Percentiles rank a stretch among this genome's conserved stretches.
Conservation (phyloP, 1,139 yeast species). For the Suhomyces coccinellae region DNA sequence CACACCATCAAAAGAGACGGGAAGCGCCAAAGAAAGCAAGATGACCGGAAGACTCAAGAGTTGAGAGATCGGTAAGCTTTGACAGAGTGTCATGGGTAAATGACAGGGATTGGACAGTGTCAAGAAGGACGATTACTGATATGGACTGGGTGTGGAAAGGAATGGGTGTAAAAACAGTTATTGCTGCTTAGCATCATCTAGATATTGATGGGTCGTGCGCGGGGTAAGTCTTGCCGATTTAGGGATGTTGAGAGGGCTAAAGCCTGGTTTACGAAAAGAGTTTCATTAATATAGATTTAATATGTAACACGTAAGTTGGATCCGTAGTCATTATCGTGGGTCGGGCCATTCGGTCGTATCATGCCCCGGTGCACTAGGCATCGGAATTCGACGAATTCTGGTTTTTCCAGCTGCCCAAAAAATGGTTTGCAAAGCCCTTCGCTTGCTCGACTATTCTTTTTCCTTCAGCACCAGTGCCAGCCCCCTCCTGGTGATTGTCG, state of each 20-base stretch:
- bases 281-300: background rate
- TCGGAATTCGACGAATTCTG: constrained; percentile 3
- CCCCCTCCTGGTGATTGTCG: constrained; percentile 16
- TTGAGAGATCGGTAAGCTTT: constrained; percentile 10
- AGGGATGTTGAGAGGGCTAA: background rate
- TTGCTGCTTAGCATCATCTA: background rate
- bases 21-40: constrained; percentile 11
- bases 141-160: background rate
- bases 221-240: background rate
- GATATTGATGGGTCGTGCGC: constrained; percentile 4
- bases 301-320: constrained; percentile 4
- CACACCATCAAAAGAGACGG: constrained; percentile 9
- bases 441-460: constrained; percentile 39
- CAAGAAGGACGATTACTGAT: background rate
- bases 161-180: background rate
- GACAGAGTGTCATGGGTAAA: constrained; percentile 6
- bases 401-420: constrained; percentile 35
- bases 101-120: background rate
- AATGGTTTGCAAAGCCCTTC: constrained; percentile 40
- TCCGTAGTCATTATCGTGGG: constrained; percentile 1
- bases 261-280: no score
- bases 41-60: constrained; percentile 13
- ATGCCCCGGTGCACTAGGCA: background rate
- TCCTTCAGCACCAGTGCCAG: constrained; percentile 7
- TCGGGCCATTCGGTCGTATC: background rate